phyloP scores from a whole-genome alignment of 306 rosid species.

The Macrotyloma uniflorum region DNA sequence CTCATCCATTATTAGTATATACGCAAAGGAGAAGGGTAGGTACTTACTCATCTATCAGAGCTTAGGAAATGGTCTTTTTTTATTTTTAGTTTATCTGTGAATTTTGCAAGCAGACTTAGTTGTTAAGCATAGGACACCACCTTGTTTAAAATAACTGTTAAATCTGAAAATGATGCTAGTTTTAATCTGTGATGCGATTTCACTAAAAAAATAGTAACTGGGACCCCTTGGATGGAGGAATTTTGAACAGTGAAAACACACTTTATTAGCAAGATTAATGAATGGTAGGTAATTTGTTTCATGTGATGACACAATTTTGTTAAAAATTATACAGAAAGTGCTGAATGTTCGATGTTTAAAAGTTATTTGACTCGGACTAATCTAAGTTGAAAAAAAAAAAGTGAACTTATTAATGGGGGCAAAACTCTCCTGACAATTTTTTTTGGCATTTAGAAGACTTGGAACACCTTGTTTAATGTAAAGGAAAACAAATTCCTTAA shows the following conservation, averaged over 20 bases:
- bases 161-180: not conserved
- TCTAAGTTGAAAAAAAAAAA: not conserved
- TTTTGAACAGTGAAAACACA: not conserved
- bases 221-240: not conserved
- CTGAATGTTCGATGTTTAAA: not conserved
- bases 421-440: not conserved
- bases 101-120: conserved; percentile 36
- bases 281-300: not conserved
- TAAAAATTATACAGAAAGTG: no score
- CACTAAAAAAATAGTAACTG: not conserved
- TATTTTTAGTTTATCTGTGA: not conserved
- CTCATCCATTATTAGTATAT: conserved; percentile 9
- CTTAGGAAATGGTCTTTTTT: conserved; percentile 8
- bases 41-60: not conserved
- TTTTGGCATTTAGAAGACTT: not conserved
- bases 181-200: not conserved
- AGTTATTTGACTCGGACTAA: not conserved
- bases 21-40: conserved; percentile 16
- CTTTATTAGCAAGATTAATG: not conserved
- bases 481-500: not conserved
- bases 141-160: not conserved
- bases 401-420: not conserved
- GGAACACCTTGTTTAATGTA: not conserved
- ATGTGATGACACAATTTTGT: not conserved
- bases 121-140: conserved; percentile 30